Conservation (phyloP, 805 yeast genomes). For the Jamesozyma hellenica region DNA sequence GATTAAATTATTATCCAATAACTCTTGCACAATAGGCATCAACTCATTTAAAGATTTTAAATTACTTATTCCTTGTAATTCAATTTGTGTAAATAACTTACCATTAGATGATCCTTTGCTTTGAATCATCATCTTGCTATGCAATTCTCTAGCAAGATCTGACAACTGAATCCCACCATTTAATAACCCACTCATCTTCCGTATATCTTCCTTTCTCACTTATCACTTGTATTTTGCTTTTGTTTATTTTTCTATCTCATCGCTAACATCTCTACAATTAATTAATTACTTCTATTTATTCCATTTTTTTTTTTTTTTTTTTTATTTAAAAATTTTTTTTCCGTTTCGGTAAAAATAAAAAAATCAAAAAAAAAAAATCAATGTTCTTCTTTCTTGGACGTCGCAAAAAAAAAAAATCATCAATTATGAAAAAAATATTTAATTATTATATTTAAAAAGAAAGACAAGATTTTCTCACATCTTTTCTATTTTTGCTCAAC, state of each 20-base stretch:
- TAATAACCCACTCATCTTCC: neutral
- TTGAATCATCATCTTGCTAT: constrained; percentile 45
- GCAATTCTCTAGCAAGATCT: constrained; percentile 47
- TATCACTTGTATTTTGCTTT: too few relatives aligned
- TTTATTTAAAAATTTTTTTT: too few relatives aligned
- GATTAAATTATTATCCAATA: constrained; percentile 48
- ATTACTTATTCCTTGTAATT: constrained; percentile 44
- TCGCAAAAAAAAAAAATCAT: neutral
- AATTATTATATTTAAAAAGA: too few relatives aligned
- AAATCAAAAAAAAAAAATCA: too few relatives aligned
- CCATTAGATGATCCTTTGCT: constrained; percentile 27
- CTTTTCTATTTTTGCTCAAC: constrained; percentile 57
- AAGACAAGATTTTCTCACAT: too few relatives aligned
- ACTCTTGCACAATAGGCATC: constrained; percentile 41
- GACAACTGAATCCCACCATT: constrained; percentile 12
- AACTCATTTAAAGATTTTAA: constrained; percentile 35
- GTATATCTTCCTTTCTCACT: neutral
- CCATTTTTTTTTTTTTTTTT: too few relatives aligned
- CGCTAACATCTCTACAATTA: too few relatives aligned
- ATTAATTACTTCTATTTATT: too few relatives aligned
- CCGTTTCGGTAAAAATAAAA: too few relatives aligned
- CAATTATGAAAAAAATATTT: too few relatives aligned
- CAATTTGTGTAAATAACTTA: constrained; percentile 55
- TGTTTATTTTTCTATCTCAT: neutral
- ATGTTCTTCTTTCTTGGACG: too few relatives aligned